These are phyloP conservation scores for Poronia punctata DNA, from an alignment of 495 filamentous ascomycete species.

Conservation along the genomic window DNA sequence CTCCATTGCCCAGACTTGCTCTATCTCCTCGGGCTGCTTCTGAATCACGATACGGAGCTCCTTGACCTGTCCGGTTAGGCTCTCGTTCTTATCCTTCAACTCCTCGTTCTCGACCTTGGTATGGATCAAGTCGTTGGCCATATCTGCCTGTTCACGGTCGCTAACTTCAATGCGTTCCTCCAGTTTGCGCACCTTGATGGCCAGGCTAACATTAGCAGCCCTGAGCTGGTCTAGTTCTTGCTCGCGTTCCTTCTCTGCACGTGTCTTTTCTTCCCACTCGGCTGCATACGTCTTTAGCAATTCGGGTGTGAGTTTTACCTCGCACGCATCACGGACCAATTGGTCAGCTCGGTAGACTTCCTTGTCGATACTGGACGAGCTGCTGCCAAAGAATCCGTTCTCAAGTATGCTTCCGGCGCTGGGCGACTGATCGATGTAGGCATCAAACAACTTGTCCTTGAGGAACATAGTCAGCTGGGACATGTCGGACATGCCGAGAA, in stretches of 20 bases:
- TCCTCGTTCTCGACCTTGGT: conserved; percentile 91
- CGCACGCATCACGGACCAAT: conserved; percentile 87
- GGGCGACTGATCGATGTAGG: conserved; percentile 89
- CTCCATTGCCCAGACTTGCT: conserved; percentile 71
- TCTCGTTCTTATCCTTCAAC: conserved; percentile 81
- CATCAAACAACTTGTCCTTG: conserved; percentile 91
- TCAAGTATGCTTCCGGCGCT: conserved; percentile 83
- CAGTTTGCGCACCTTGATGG: conserved; percentile 65
- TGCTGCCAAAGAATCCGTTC: conserved; percentile 94
- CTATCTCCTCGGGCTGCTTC: conserved; percentile 82
- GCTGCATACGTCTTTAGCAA: conserved; percentile 68
- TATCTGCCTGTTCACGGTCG: conserved; percentile 85
- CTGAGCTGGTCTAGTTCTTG: conserved; percentile 71
- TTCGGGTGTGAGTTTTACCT: conserved; percentile 76
- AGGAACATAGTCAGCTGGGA: conserved; percentile 74
- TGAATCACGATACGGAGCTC: conserved; percentile 81
- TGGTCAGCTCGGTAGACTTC: conserved; percentile 92
- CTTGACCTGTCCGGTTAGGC: conserved; percentile 68
- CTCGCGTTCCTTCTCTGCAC: conserved; percentile 70
- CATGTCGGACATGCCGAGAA: conserved; percentile 92
- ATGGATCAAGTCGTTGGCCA: conserved; percentile 83
- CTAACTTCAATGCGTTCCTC: conserved; percentile 86
- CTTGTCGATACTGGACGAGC: conserved; percentile 75
- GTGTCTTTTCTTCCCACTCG: conserved; percentile 89
- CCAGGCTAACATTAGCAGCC: conserved; percentile 54